Base-by-base conservation (phyloP, 1,284 basidiomycete species). In the Trichosporon asahii region DNA sequence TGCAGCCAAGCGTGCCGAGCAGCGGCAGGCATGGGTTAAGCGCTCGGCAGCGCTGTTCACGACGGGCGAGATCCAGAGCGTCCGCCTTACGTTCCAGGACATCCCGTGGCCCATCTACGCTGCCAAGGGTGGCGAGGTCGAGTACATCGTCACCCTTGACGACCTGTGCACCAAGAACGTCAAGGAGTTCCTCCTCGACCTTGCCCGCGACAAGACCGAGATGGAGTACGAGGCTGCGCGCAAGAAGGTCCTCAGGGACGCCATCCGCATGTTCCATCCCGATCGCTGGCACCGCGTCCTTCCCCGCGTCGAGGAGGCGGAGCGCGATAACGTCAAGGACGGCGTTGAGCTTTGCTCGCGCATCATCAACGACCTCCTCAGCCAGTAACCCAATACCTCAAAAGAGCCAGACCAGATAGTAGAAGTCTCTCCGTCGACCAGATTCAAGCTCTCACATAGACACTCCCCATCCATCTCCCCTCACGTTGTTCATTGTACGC, bases 51-150 rank as follows among this genome's bases (percentile, higher is more conserved):
- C 70, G 27, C 68, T 78, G 18, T 68, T 69, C 66, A 21, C 55
- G 27, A 72, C 75, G 37, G 68, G 72, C 64, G 76, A 74, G 21
- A 23, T 77, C n/a, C 29, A 76, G 31, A 55, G 68, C 49, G 65
- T 66, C 21, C 49, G 75, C 27, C 77, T 89, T 29, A 69, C 75
- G 1, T 91, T 91, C 76, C 76, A 77, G 12, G 90, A 92, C 77
- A 87, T 94, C 9, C 93, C 93, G 0, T 94, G 92, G 93, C 93
- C 93, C 0, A 83, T 92, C 61, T 83, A 88, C 33, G 65, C 63
- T 23, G 72, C 74, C 0, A 66, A 69, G 12, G 76, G 84, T 3
- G 64, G 77, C 0, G 77, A 75, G 1, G 88, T 65, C 29, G 33
- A 37, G 18, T 31, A 66, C 27, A 55, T 72, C 37, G 53, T 71